A percentile compares a stretch with the other conserved stretches of the same genome.
These are phyloP conservation scores for Saccharomycopsis oosterbeekiorum DNA, from an alignment of 805 yeast genomes.

Conservation along the genomic window DNA sequence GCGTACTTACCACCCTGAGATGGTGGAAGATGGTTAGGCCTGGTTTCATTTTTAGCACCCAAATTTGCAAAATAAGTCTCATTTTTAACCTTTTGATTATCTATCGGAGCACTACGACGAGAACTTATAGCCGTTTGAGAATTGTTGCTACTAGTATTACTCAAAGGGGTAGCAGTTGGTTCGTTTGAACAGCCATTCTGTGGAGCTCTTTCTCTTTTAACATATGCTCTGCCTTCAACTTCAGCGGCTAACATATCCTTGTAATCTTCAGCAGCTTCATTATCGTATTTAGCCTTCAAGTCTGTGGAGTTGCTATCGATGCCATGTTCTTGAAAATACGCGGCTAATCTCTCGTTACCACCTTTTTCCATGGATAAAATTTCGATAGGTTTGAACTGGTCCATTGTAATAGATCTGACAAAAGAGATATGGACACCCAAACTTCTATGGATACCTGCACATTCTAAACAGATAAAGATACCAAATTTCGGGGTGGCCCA, in stretches of 20 bases:
- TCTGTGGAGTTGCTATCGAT: constrained; percentile 52
- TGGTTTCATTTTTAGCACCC: constrained; percentile 59
- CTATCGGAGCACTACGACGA: constrained; percentile 22
- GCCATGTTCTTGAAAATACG: constrained; percentile 64
- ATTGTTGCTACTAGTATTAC: not conserved
- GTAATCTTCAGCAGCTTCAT: constrained; percentile 86
- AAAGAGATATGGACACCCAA: constrained; percentile 95
- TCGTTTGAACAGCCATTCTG: not conserved
- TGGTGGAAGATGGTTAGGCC: constrained; percentile 79
- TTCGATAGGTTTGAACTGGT: constrained; percentile 93
- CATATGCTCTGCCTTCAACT: constrained; percentile 64
- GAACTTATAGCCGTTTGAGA: constrained; percentile 12
- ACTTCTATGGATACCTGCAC: constrained; percentile 95
- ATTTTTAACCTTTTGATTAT: constrained; percentile 43
- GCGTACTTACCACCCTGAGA: constrained; percentile 88
- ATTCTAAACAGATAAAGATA: constrained; percentile 90
- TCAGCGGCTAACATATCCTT: constrained; percentile 68
- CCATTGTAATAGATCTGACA: constrained; percentile 96
- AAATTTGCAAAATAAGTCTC: constrained; percentile 76
- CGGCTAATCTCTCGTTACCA: constrained; percentile 70
- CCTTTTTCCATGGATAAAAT: constrained; percentile 86
- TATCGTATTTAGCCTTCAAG: constrained; percentile 56
- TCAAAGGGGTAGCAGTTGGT: not conserved
- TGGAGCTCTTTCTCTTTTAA: constrained; percentile 47
- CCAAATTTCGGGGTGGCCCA: constrained; percentile 99